phyloP scores from a whole-genome alignment of 2,329 filamentous ascomycete genomes.

The Neopestalotiopsis clavispora region DNA sequence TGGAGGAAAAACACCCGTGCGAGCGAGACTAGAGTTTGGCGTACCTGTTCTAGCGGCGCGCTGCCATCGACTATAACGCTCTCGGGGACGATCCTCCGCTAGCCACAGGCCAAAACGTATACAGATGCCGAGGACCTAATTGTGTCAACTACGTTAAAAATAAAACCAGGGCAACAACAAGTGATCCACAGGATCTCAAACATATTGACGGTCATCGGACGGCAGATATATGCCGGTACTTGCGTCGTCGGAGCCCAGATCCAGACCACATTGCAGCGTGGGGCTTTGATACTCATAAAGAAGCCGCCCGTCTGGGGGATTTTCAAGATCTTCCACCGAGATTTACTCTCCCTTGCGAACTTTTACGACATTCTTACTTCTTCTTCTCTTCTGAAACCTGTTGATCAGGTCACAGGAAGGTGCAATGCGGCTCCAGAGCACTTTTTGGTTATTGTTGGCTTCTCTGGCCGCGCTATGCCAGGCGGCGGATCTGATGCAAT shows the following conservation, averaged over 20 bases:
- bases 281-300: not conserved
- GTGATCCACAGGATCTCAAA: too few species aligned
- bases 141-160: not conserved
- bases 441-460: not conserved
- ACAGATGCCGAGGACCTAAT: not conserved
- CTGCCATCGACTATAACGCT: not conserved
- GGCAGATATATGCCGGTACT: too few species aligned
- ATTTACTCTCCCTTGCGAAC: not conserved
- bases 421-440: constrained; percentile 13
- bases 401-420: not conserved
- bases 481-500: constrained; percentile 21
- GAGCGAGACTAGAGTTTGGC: not conserved
- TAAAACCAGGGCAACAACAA: too few species aligned
- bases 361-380: not conserved
- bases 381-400: not conserved
- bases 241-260: too few species aligned
- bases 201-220: too few species aligned
- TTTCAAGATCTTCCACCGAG: not conserved
- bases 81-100: not conserved
- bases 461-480: constrained; percentile 8
- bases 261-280: too few species aligned
- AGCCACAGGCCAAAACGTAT: not conserved
- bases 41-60: not conserved
- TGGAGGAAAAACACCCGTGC: not conserved
- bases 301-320: not conserved